phyloP scores from a whole-genome alignment of 192 early-diverging fungal species.

The Entomortierella chlamydospora region DNA sequence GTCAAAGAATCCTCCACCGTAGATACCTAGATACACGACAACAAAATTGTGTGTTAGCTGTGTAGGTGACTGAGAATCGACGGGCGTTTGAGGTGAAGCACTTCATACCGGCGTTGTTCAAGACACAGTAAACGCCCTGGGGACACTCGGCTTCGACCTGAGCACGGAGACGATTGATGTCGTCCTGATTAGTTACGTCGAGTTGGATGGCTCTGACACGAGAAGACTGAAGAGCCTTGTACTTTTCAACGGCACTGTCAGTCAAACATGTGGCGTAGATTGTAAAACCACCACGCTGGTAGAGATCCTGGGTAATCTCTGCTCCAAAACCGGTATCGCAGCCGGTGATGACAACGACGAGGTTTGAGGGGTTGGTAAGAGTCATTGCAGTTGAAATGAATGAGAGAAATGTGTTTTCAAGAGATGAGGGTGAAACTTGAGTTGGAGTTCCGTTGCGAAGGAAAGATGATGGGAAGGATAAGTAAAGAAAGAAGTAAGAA shows the following conservation, averaged over 20 bases:
- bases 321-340: slow-evolving; percentile 50
- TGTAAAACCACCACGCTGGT: slow-evolving; percentile 37
- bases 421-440: too few relatives aligned
- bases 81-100: neutral
- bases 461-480: neutral
- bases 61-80: too few relatives aligned
- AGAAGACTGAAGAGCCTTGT: slow-evolving; percentile 33
- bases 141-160: slow-evolving; percentile 46
- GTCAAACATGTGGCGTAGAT: slow-evolving; percentile 52
- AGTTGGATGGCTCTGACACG: slow-evolving; percentile 39
- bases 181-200: slow-evolving; percentile 51
- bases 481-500: neutral
- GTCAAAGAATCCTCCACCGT: slow-evolving; percentile 50
- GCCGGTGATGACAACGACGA: slow-evolving; percentile 48
- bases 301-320: slow-evolving; percentile 46
- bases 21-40: slow-evolving; percentile 23
- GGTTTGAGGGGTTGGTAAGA: slow-evolving; percentile 29
- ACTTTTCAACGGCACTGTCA: slow-evolving; percentile 23
- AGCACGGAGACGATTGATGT: slow-evolving; percentile 36
- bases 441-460: too few relatives aligned
- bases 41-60: too few relatives aligned
- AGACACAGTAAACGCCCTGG: slow-evolving; percentile 48
- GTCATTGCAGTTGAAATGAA: slow-evolving; percentile 6
- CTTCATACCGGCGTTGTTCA: slow-evolving; percentile 50
- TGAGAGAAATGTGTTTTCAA: too few relatives aligned